These are phyloP conservation scores for Eragrostis curvula DNA, from an alignment of 176 grass and related monocot genomes.

Conservation along the genomic window DNA sequence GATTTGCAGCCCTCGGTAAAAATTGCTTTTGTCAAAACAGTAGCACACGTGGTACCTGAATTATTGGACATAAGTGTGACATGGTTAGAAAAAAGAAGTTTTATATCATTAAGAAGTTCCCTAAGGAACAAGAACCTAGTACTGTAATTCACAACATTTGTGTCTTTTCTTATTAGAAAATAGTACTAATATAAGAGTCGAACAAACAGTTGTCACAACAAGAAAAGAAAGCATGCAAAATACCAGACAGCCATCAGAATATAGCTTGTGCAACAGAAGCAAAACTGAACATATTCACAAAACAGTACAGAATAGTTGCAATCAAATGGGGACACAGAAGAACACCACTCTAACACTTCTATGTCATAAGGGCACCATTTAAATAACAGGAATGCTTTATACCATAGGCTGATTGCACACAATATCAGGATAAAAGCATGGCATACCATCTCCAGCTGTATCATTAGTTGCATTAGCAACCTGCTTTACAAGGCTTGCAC, in stretches of 20 bases:
- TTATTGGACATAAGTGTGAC: background rate
- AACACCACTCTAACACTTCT: background rate
- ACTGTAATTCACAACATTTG: slow-evolving; percentile 8
- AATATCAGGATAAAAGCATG: background rate
- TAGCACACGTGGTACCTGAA: slow-evolving; percentile 95
- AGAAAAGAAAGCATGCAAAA: background rate
- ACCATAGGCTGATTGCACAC: background rate
- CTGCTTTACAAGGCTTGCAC: slow-evolving; percentile 98
- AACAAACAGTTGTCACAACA: background rate
- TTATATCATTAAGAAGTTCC: background rate
- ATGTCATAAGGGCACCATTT: background rate
- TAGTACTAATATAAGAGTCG: background rate
- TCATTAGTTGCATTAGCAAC: slow-evolving; percentile 98
- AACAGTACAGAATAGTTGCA: background rate
- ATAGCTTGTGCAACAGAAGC: background rate
- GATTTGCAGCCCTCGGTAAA: slow-evolving; percentile 96
- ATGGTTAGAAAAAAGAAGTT: background rate
- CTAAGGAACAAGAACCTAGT: background rate
- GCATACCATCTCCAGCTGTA: slow-evolving; percentile 92
- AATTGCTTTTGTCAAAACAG: slow-evolving; percentile 96
- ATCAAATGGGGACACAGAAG: background rate
- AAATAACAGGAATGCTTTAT: background rate
- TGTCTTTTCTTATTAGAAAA: background rate
- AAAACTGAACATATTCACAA: background rate
- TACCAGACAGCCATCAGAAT: background rate